Evolutionary conservation across 2,329 filamentous ascomycete species (phyloP).

Genomic region (Sodiomyces alkalinus): DNA sequence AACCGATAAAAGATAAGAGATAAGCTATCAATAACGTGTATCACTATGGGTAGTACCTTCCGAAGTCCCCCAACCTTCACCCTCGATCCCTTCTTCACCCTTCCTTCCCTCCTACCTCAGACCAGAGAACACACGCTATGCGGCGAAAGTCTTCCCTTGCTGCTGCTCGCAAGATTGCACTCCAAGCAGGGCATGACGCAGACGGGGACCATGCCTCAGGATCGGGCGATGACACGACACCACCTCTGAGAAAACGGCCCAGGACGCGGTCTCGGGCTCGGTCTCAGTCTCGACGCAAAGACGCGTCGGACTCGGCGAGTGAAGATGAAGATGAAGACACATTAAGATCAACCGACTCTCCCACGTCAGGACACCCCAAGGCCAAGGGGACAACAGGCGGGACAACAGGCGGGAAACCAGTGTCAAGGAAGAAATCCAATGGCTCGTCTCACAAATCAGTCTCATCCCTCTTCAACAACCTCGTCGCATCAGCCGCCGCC

Average conservation of each 20-base stretch:
- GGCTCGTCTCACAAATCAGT: too few species aligned
- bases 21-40: too few species aligned
- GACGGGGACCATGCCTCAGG: slow-evolving; percentile 1
- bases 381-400: slow-evolving; percentile 4
- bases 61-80: too few species aligned
- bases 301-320: slow-evolving; percentile 5
- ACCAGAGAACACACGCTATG: too few species aligned
- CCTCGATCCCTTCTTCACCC: too few species aligned
- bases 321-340: slow-evolving; percentile 2
- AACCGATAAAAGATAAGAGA: too few species aligned
- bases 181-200: slow-evolving; percentile 4
- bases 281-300: too few species aligned
- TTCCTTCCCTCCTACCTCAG: too few species aligned
- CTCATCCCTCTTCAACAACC: neutral
- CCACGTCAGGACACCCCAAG: slow-evolving; percentile 4
- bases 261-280: slow-evolving; percentile 1
- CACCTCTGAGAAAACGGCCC: neutral
- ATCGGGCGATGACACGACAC: neutral
- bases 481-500: slow-evolving; percentile 1
- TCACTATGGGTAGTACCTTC: too few species aligned
- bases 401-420: slow-evolving; percentile 1
- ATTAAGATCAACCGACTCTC: too few species aligned
- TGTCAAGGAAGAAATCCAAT: slow-evolving; percentile 1
- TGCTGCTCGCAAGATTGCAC: slow-evolving; percentile 4
- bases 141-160: slow-evolving; percentile 4